Percentiles rank a stretch among this genome's conserved stretches.
Conservation (phyloP, 768 basidiomycete genomes). For the Pleurotus platypus region DNA sequence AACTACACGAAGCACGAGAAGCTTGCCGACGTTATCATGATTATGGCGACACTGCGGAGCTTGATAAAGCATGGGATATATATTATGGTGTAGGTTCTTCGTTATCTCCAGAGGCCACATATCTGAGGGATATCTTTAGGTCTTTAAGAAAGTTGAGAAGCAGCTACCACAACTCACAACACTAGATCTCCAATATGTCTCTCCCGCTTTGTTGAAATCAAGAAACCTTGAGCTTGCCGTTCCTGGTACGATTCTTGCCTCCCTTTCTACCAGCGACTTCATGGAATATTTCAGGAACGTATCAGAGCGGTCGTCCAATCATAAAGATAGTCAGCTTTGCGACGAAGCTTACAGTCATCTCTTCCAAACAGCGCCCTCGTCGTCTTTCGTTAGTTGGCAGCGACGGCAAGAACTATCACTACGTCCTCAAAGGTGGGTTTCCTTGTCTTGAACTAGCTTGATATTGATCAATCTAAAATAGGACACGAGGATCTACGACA, state of each 20-base stretch:
- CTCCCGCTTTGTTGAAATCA: conserved; percentile 85
- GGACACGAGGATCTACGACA: conserved; percentile 99
- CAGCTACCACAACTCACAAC: conserved; percentile 85
- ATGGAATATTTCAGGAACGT: conserved; percentile 59
- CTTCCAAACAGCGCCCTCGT: conserved; percentile 95
- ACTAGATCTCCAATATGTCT: conserved; percentile 95
- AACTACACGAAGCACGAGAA: conserved; percentile 88
- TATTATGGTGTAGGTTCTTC: conserved; percentile 78
- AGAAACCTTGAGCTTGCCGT: conserved; percentile 93
- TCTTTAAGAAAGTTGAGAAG: conserved; percentile 96
- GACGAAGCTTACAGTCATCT: conserved; percentile 88
- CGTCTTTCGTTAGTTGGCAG: conserved; percentile 83
- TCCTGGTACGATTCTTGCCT: conserved; percentile 58
- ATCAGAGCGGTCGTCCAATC: conserved; percentile 82
- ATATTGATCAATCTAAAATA: conserved; percentile 23
- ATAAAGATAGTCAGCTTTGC: conserved; percentile 83
- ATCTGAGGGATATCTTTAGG: conserved; percentile 36
- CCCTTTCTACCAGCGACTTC: not conserved
- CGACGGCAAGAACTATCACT: conserved; percentile 93
- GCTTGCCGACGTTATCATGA: conserved; percentile 83
- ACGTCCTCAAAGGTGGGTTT: conserved; percentile 75
- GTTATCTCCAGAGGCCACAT: not conserved
- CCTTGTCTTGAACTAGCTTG: not conserved
- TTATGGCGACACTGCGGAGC: conserved; percentile 82
- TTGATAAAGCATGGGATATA: conserved; percentile 99